These are phyloP conservation scores for Alternaria tenuissima DNA, from an alignment of 2,329 filamentous ascomycete genomes.

Conservation along the genomic window DNA sequence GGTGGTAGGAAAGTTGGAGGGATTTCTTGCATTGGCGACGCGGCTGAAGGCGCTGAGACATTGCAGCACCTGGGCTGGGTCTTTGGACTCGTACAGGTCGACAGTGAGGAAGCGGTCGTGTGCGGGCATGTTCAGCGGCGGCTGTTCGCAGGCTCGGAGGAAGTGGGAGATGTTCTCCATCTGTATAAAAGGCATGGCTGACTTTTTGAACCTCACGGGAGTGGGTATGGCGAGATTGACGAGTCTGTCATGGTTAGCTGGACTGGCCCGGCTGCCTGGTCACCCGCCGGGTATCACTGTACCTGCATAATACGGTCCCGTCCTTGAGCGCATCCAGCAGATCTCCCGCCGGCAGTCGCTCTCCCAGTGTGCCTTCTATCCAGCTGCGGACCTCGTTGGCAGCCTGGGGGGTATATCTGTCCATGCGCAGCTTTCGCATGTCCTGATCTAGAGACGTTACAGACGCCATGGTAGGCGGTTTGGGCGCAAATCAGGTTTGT, in stretches of 20 bases:
- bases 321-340: constrained; percentile 87
- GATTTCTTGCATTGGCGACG: constrained; percentile 77
- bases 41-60: constrained; percentile 92
- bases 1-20: constrained; percentile 73
- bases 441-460: constrained; percentile 94
- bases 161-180: constrained; percentile 99
- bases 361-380: constrained; percentile 83
- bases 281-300: constrained; percentile 44
- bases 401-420: constrained; percentile 90
- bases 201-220: constrained; percentile 88
- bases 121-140: constrained; percentile 85
- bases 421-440: constrained; percentile 89
- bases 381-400: constrained; percentile 84
- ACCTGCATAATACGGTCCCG: constrained; percentile 93
- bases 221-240: constrained; percentile 80
- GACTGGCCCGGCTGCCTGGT: neutral
- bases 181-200: constrained; percentile 96
- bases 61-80: constrained; percentile 94
- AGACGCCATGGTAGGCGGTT: constrained; percentile 74
- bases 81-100: constrained; percentile 93
- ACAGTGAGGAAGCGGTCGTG: constrained; percentile 98
- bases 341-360: constrained; percentile 75
- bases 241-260: constrained; percentile 63
- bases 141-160: constrained; percentile 82
- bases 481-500: constrained; percentile 25